A percentile compares a stretch with the other conserved stretches of the same genome.
These are phyloP conservation scores for Vaccinium vitisidaea DNA, from an alignment of 148 eudicot species.

Conservation along the genomic window DNA sequence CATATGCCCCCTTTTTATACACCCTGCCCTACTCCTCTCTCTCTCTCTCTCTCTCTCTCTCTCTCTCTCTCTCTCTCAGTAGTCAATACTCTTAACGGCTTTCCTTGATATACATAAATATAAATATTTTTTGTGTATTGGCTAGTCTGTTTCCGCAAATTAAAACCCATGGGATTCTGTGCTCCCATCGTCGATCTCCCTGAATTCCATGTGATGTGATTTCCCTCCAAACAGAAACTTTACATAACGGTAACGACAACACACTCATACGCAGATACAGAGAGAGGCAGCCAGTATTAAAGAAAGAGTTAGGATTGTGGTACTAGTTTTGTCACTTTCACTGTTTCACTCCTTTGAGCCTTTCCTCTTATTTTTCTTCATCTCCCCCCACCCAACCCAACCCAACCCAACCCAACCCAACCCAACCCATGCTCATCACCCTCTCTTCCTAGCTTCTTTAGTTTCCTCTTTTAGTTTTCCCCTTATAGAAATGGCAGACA, in stretches of 20 bases:
- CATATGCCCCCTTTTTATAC: background rate
- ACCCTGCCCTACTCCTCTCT: background rate
- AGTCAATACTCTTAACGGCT: background rate
- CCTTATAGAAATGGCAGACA: conserved; percentile 7
- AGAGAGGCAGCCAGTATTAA: background rate
- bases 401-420: background rate
- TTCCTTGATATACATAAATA: too few relatives aligned
- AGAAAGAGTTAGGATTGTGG: background rate
- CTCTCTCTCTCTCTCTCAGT: too few relatives aligned
- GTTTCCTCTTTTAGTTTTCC: background rate
- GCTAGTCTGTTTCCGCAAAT: conserved; percentile 5
- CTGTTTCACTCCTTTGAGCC: background rate
- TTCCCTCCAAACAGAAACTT: background rate
- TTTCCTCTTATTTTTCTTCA: background rate
- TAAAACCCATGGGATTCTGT: conserved; percentile 11
- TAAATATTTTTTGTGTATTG: background rate
- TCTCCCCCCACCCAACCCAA: conserved; percentile 14
- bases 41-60: too few relatives aligned
- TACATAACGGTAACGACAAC: conserved; percentile 10
- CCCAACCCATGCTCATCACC: background rate
- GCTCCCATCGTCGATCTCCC: conserved; percentile 8
- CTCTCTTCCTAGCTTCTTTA: background rate
- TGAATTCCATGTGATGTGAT: conserved; percentile 1
- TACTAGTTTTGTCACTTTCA: conserved; percentile 10
- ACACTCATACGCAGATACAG: background rate